Evolutionary conservation across 805 yeast genomes (phyloP).

Genomic region (Kuraishia piskuri): DNA sequence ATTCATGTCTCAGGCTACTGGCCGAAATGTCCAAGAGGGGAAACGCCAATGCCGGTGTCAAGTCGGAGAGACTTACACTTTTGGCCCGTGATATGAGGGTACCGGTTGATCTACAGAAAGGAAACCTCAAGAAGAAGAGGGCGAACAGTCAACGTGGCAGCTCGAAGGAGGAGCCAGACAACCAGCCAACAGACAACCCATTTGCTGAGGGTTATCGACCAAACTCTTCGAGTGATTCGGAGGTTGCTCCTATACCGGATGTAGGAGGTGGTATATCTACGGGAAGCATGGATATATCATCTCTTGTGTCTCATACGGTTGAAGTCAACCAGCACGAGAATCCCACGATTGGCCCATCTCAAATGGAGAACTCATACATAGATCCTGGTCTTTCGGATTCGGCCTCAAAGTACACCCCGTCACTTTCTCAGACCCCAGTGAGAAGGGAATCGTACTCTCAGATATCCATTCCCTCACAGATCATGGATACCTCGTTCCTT

Average conservation of each 20-base stretch:
- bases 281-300: neutral
- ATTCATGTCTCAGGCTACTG: conserved; percentile 12
- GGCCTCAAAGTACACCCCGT: neutral
- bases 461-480: conserved; percentile 1
- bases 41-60: conserved; percentile 12
- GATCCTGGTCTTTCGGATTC: neutral
- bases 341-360: neutral
- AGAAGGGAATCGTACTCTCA: neutral
- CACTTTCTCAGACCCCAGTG: neutral
- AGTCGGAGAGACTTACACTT: conserved; percentile 10
- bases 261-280: neutral
- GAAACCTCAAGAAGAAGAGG: no score
- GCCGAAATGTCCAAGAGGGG: conserved; percentile 13
- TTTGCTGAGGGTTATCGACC: neutral
- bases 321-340: neutral
- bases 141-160: no score
- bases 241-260: neutral
- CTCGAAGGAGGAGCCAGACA: conserved; percentile 1
- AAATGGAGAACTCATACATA: neutral
- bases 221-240: neutral
- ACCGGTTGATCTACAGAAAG: no score
- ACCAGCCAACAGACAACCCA: conserved; percentile 7
- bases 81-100: conserved; percentile 5
- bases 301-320: neutral
- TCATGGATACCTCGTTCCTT: conserved; percentile 3